These are phyloP conservation scores for Chaetomium sp. DNA, from an alignment of 2,329 filamentous ascomycete genomes.

Conservation along the genomic window DNA sequence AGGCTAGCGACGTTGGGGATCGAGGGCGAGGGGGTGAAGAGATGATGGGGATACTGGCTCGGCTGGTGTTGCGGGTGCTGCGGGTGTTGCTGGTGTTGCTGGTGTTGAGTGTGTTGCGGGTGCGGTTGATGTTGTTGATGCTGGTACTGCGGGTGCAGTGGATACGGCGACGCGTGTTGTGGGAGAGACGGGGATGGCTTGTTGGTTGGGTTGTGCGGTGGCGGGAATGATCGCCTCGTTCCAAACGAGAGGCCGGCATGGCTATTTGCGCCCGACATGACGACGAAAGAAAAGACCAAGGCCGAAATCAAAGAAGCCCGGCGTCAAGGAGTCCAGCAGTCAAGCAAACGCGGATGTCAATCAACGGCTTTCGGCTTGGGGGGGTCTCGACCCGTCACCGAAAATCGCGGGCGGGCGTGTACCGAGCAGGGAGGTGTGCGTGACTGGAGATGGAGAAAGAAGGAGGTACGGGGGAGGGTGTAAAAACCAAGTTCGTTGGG, in stretches of 20 bases:
- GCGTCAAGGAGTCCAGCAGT: too few species aligned
- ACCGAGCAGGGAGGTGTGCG: conserved; percentile 25
- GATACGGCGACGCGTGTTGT: conserved; percentile 48
- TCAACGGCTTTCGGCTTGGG: conserved; percentile 17
- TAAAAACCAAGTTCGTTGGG: conserved; percentile 10
- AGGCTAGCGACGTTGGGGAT: conserved; percentile 43
- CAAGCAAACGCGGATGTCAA: conserved; percentile 11
- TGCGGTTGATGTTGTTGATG: conserved; percentile 43
- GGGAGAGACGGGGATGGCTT: conserved; percentile 49
- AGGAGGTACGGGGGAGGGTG: conserved; percentile 18
- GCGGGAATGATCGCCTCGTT: conserved; percentile 43
- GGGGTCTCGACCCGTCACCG: conserved; percentile 24
- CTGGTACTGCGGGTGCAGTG: conserved; percentile 36
- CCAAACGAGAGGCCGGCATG: conserved; percentile 49
- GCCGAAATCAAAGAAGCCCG: conserved; percentile 7
- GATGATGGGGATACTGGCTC: conserved; percentile 47
- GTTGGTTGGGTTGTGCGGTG: conserved; percentile 43
- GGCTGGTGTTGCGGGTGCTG: conserved; percentile 10
- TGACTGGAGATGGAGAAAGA: conserved; percentile 21
- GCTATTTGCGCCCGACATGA: conserved; percentile 38
- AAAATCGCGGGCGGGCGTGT: conserved; percentile 25
- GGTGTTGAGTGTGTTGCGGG: neutral
- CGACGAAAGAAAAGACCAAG: conserved; percentile 10
- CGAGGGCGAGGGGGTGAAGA: conserved; percentile 45
- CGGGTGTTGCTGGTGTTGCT: conserved; percentile 11